phyloP scores from a whole-genome alignment of 2,329 filamentous ascomycete genomes.

The Fusarium brevicatenulatum region DNA sequence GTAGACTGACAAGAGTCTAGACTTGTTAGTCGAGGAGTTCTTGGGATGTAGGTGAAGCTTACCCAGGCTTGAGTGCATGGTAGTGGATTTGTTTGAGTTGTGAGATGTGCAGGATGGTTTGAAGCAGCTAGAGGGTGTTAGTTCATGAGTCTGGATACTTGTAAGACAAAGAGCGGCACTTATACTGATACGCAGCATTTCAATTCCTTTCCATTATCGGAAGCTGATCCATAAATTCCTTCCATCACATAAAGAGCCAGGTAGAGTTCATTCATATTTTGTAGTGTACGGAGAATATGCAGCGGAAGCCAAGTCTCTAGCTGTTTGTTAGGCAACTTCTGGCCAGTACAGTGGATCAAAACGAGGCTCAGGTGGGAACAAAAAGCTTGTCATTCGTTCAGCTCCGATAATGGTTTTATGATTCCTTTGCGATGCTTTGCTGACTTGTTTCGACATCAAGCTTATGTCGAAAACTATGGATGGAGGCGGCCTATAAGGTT shows the following conservation, averaged over 20 bases:
- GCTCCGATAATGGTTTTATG: no score
- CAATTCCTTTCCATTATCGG: fast-evolving
- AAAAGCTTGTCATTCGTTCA: background rate
- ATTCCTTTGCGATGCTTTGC: no score
- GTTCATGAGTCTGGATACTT: no score
- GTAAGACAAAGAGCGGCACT: fast-evolving
- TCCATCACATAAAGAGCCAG: background rate
- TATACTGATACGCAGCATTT: fast-evolving
- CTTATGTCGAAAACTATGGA: no score
- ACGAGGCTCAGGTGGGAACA: background rate
- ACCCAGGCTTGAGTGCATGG: background rate
- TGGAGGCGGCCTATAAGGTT: no score
- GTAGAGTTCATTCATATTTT: no score
- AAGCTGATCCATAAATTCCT: fast-evolving
- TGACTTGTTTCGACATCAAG: no score
- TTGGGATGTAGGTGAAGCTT: no score
- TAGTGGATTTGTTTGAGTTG: fast-evolving
- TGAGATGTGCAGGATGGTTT: fast-evolving
- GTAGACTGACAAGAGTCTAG: background rate
- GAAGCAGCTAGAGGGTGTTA: background rate
- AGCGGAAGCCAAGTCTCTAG: background rate
- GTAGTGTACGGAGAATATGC: no score
- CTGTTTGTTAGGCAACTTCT: background rate
- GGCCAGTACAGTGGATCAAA: background rate
- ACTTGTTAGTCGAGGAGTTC: no score